These are phyloP conservation scores for Larix sibirica DNA, from an alignment of 83 land plant species.

Conservation along the genomic window DNA sequence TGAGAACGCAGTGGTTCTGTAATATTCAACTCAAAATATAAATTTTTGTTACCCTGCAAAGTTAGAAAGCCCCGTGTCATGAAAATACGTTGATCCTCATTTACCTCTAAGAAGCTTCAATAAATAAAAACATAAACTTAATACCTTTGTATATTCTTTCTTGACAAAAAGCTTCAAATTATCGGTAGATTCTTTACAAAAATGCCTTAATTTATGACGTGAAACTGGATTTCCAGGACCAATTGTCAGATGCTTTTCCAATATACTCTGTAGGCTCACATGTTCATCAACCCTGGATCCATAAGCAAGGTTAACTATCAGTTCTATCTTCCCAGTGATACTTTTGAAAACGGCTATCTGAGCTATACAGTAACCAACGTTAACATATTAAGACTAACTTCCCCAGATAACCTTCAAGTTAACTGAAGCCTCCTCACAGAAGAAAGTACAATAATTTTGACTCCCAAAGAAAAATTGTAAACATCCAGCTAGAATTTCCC, in stretches of 20 bases:
- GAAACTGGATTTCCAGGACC: slow-evolving; percentile 45
- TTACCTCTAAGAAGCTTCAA: not conserved
- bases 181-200: slow-evolving; percentile 33
- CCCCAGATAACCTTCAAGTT: too few relatives aligned
- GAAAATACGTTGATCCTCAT: not conserved
- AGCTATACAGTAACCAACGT: not conserved
- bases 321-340: not conserved
- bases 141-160: slow-evolving; percentile 47
- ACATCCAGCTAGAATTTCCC: not conserved
- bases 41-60: slow-evolving; percentile 53
- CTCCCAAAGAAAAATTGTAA: too few relatives aligned
- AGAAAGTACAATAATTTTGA: too few relatives aligned
- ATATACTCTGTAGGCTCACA: slow-evolving; percentile 34
- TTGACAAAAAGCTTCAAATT: slow-evolving; percentile 53
- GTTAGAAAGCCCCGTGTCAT: not conserved
- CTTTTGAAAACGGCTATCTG: not conserved
- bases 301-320: not conserved
- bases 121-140: not conserved
- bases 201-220: slow-evolving; percentile 39
- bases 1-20: slow-evolving; percentile 50
- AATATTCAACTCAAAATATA: slow-evolving; percentile 61
- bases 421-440: too few relatives aligned
- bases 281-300: slow-evolving; percentile 74
- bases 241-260: slow-evolving; percentile 65
- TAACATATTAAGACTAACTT: not conserved